Conservation (phyloP, 2,329 filamentous ascomycete species). For the Fusarium illudens region DNA sequence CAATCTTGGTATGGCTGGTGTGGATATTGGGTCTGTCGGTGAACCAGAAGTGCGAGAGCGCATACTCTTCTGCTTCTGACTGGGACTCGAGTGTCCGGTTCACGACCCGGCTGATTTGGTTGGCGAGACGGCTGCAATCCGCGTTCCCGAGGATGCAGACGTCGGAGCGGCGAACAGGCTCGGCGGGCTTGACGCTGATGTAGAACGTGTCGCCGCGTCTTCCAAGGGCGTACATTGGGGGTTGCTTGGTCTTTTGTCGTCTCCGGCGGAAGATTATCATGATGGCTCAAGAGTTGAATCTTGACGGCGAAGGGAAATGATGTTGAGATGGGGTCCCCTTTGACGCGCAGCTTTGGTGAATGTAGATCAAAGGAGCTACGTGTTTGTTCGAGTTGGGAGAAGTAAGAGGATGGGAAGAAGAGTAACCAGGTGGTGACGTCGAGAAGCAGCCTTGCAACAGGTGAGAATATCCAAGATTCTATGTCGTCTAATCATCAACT, state of each 20-base stretch:
- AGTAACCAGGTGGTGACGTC: neutral
- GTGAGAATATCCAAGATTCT: conserved; percentile 8
- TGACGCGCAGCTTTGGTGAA: neutral
- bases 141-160: neutral
- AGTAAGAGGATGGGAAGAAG: neutral
- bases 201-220: neutral
- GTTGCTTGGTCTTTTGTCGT: neutral
- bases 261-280: neutral
- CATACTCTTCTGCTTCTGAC: neutral
- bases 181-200: neutral
- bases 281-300: neutral
- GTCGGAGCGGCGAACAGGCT: neutral
- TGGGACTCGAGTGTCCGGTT: neutral
- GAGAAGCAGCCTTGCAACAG: neutral
- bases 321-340: neutral
- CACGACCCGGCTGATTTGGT: neutral
- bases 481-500: conserved; percentile 33
- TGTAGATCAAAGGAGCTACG: neutral
- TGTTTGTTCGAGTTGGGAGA: neutral
- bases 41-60: neutral
- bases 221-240: neutral
- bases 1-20: neutral
- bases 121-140: neutral
- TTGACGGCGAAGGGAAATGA: too few relatives aligned
- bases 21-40: neutral